Evolutionary conservation across 2,329 filamentous ascomycete genomes (phyloP).

Genomic region (Ophiocordyceps australis): DNA sequence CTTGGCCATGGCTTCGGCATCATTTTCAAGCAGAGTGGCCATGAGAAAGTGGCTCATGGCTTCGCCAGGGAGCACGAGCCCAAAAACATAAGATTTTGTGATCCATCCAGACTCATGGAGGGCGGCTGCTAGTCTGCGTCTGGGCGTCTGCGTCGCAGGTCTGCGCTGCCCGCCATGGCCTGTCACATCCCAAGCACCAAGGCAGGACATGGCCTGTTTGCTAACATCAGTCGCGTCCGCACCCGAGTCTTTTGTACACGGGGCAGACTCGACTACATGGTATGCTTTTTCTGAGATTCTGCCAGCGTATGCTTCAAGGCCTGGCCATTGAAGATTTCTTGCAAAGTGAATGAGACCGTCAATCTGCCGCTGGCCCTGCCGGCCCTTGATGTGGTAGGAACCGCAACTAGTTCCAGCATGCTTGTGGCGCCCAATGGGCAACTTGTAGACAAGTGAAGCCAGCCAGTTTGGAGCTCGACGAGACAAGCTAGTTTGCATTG

Average conservation of each 20-base stretch:
- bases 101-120: slow-evolving; percentile 45
- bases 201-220: slow-evolving; percentile 19
- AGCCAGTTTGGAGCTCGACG: slow-evolving; percentile 26
- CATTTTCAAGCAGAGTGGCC: slow-evolving; percentile 46
- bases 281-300: slow-evolving; percentile 28
- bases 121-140: slow-evolving; percentile 35
- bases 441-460: slow-evolving; percentile 35
- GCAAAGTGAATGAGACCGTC: slow-evolving; percentile 46
- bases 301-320: slow-evolving; percentile 30
- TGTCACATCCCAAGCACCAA: slow-evolving; percentile 20
- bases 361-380: slow-evolving; percentile 38
- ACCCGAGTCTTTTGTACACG: too few species aligned
- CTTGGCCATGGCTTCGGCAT: slow-evolving; percentile 36
- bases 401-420: slow-evolving; percentile 13
- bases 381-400: slow-evolving; percentile 33
- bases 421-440: slow-evolving; percentile 22
- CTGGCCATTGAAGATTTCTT: slow-evolving; percentile 42
- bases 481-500: slow-evolving; percentile 3
- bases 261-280: slow-evolving; percentile 15
- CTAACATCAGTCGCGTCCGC: slow-evolving; percentile 16
- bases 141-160: slow-evolving; percentile 18
- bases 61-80: slow-evolving; percentile 46
- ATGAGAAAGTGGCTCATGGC: slow-evolving; percentile 45
- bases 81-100: slow-evolving; percentile 49
- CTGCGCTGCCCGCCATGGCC: slow-evolving; percentile 11